Evolutionary conservation across 2,329 filamentous ascomycete genomes (phyloP).

Genomic region (Colletotrichum musae): DNA sequence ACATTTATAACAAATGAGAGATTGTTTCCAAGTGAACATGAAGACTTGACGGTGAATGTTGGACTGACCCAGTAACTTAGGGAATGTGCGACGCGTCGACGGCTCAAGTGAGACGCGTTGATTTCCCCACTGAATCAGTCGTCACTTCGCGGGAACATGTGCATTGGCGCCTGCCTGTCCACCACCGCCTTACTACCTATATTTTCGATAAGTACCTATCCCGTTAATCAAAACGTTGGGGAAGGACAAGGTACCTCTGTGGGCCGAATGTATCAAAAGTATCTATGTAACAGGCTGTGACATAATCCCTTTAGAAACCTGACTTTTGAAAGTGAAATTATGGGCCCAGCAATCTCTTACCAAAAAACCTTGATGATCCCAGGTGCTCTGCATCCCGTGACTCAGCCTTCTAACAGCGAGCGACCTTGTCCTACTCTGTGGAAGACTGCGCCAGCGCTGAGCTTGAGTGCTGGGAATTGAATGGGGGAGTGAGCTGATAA

Average conservation of each 20-base stretch:
- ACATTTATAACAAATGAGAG: too few species aligned
- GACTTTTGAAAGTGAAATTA: not conserved
- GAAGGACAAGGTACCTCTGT: too few species aligned
- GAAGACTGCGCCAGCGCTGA: too few species aligned
- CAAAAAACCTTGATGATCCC: not conserved
- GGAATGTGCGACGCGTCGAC: not conserved
- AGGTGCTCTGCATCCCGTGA: too few species aligned
- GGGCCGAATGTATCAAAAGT: not conserved
- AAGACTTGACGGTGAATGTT: not conserved
- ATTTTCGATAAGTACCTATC: too few species aligned
- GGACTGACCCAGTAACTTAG: not conserved
- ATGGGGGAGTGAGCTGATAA: too few species aligned
- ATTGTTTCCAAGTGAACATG: too few species aligned
- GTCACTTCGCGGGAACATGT: conserved; percentile 21
- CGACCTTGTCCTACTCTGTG: too few species aligned
- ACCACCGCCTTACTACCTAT: too few species aligned
- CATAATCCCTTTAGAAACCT: conserved; percentile 27
- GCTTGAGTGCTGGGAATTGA: too few species aligned
- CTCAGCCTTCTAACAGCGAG: too few species aligned
- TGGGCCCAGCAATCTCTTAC: conserved; percentile 19
- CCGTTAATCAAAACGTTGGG: too few species aligned
- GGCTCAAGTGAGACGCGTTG: conserved; percentile 22
- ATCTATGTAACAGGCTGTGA: conserved; percentile 24
- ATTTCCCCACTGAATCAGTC: conserved; percentile 12
- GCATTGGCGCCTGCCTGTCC: not conserved